Percentiles rank a stretch among this genome's conserved stretches.
These are phyloP conservation scores for Tulasnella sp. DNA, from an alignment of 768 basidiomycete species.

Conservation along the genomic window DNA sequence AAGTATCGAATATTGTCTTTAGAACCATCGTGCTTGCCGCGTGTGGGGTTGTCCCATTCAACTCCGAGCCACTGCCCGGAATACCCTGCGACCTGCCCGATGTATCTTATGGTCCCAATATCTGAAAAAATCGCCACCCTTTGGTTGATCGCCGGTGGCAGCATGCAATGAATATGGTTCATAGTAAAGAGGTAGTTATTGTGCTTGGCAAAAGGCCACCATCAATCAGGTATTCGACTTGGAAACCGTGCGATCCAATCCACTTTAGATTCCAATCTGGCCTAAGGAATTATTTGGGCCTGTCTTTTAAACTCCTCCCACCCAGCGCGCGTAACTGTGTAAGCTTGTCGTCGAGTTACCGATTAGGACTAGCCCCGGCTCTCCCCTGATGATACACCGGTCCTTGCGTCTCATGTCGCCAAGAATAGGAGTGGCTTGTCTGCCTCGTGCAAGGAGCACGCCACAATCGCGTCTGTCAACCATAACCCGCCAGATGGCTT, in stretches of 20 bases:
- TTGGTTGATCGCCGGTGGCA: too few relatives aligned
- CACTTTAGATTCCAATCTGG: too few relatives aligned
- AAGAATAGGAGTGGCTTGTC: constrained; percentile 2
- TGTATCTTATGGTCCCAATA: constrained; percentile 58
- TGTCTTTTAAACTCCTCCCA: too few relatives aligned
- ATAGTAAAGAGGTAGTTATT: too few relatives aligned
- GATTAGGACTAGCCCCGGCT: too few relatives aligned
- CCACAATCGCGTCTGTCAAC: constrained; percentile 10
- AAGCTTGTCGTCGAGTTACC: too few relatives aligned
- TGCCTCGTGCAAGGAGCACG: constrained; percentile 11
- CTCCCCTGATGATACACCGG: constrained; percentile 7
- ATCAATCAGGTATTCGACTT: too few relatives aligned
- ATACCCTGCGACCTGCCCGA: constrained; percentile 52
- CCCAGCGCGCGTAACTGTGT: too few relatives aligned
- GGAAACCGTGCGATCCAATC: too few relatives aligned
- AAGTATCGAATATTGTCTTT: constrained; percentile 76
- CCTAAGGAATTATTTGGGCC: too few relatives aligned
- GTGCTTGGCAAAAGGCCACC: too few relatives aligned
- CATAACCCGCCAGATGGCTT: constrained; percentile 6
- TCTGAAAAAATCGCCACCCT: neutral
- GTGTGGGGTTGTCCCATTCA: constrained; percentile 80
- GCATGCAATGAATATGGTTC: too few relatives aligned
- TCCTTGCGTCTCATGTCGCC: constrained; percentile 4
- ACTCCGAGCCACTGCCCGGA: constrained; percentile 82
- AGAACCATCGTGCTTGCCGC: constrained; percentile 81